Conservation (phyloP, 495 filamentous ascomycete species). For the Parathielavia appendiculata region DNA sequence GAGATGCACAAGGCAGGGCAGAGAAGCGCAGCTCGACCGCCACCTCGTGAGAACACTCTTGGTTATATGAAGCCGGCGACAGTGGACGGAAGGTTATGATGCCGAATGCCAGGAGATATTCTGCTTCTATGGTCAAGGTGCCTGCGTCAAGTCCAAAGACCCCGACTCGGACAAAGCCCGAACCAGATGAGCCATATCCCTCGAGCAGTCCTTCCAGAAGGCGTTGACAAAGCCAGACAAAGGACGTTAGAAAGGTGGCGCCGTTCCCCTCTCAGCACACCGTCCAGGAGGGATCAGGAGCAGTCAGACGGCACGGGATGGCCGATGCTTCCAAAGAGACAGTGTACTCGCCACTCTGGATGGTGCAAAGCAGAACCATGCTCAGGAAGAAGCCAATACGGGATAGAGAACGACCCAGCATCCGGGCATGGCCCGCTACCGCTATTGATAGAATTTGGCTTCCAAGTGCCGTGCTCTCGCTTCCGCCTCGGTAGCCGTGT, state of each 20-base stretch:
- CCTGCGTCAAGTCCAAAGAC: neutral
- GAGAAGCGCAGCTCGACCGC: neutral
- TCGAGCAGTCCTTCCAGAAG: neutral
- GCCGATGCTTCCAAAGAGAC: neutral
- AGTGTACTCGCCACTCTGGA: neutral
- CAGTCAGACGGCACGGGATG: neutral
- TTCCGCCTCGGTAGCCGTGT: neutral
- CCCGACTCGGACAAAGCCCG: conserved; percentile 3
- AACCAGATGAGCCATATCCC: neutral
- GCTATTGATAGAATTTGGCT: neutral
- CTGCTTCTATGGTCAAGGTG: conserved; percentile 4
- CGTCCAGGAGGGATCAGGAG: neutral
- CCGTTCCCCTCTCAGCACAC: conserved; percentile 3
- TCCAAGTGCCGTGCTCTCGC: neutral
- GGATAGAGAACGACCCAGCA: neutral
- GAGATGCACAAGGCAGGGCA: neutral
- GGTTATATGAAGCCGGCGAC: conserved; percentile 6
- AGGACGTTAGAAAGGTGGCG: neutral
- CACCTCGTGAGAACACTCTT: neutral
- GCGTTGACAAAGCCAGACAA: conserved; percentile 8
- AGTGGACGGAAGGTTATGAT: neutral
- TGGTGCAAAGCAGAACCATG: neutral
- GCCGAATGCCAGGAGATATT: neutral
- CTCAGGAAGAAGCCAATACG: neutral
- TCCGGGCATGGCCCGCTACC: neutral